A percentile compares a stretch with the other conserved stretches of the same genome.
phyloP scores from a whole-genome alignment of 306 rosid genomes.

The Mucuna pruriens region DNA sequence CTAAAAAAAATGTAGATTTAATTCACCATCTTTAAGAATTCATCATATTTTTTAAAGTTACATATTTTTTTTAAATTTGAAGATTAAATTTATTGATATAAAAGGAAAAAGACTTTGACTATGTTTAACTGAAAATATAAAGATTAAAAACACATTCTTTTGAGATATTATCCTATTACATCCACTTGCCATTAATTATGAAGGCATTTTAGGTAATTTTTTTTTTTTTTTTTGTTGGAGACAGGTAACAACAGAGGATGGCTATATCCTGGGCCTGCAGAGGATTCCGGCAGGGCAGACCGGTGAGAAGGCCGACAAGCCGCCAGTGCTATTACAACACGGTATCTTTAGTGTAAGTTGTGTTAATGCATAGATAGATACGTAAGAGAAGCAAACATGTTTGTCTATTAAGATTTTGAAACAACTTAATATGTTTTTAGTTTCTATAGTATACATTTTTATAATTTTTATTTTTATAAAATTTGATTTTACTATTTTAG shows the following conservation, averaged over 20 bases:
- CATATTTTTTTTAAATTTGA: too few species aligned
- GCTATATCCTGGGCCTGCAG: slow-evolving; percentile 66
- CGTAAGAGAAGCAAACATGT: neutral
- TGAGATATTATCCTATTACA: neutral
- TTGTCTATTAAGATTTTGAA: neutral
- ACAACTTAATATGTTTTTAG: too few species aligned
- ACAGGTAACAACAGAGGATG: slow-evolving; percentile 67
- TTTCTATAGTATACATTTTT: too few species aligned
- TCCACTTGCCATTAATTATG: neutral
- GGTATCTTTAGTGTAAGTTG: slow-evolving; percentile 62
- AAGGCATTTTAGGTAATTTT: neutral
- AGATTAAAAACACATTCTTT: too few species aligned
- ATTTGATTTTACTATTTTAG: too few species aligned
- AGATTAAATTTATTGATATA: too few species aligned
- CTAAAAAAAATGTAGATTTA: too few species aligned
- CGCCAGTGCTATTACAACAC: slow-evolving; percentile 66
- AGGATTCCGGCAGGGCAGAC: slow-evolving; percentile 59
- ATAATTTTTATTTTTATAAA: too few species aligned
- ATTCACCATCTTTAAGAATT: too few species aligned
- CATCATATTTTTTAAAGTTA: too few species aligned
- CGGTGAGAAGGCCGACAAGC: slow-evolving; percentile 41
- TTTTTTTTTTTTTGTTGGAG: neutral
- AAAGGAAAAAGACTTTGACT: too few species aligned
- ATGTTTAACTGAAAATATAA: too few species aligned
- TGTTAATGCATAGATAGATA: neutral